Percentiles rank a stretch among this genome's conserved stretches.
Evolutionary conservation across 2,329 filamentous ascomycete genomes (phyloP).

Genomic region (Penicillium sp.): DNA sequence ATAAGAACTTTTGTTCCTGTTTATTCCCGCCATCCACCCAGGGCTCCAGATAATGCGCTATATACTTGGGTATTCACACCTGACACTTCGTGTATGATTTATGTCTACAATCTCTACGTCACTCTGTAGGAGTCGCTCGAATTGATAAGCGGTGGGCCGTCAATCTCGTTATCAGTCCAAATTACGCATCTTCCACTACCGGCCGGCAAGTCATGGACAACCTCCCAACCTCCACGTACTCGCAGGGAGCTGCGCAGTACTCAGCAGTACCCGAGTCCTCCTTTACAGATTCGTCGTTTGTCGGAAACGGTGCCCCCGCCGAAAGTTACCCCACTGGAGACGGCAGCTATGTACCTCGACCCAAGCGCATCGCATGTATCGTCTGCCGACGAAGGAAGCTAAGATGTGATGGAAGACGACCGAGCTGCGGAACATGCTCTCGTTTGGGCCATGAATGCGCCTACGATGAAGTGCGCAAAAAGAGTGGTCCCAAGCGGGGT

Average conservation of each 20-base stretch:
- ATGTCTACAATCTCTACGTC: neutral
- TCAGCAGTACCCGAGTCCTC: constrained; percentile 20
- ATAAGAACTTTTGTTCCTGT: constrained; percentile 9
- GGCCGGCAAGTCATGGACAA: constrained; percentile 18
- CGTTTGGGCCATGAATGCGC: constrained; percentile 81
- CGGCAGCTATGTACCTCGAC: constrained; percentile 63
- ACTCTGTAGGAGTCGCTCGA: constrained; percentile 1
- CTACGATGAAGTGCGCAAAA: constrained; percentile 88
- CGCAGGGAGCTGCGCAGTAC: constrained; percentile 24
- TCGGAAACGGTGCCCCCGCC: constrained; percentile 24
- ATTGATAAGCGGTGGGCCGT: constrained; percentile 10
- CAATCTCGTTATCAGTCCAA: constrained; percentile 11
- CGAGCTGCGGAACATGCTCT: constrained; percentile 82
- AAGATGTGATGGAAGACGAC: constrained; percentile 78
- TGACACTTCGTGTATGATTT: constrained; percentile 1
- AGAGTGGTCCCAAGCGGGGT: constrained; percentile 89
- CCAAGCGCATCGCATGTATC: constrained; percentile 93
- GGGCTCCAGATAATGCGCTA: constrained; percentile 6
- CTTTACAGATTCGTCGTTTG: constrained; percentile 14
- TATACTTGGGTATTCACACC: neutral
- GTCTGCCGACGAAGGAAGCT: constrained; percentile 90
- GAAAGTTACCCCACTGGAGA: constrained; percentile 41
- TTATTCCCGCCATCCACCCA: constrained; percentile 6
- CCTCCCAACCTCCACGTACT: constrained; percentile 14
- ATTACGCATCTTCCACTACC: constrained; percentile 6